Base-by-base conservation (phyloP, 2,329 filamentous ascomycete species). In the Sporothrix variecibatus region DNA sequence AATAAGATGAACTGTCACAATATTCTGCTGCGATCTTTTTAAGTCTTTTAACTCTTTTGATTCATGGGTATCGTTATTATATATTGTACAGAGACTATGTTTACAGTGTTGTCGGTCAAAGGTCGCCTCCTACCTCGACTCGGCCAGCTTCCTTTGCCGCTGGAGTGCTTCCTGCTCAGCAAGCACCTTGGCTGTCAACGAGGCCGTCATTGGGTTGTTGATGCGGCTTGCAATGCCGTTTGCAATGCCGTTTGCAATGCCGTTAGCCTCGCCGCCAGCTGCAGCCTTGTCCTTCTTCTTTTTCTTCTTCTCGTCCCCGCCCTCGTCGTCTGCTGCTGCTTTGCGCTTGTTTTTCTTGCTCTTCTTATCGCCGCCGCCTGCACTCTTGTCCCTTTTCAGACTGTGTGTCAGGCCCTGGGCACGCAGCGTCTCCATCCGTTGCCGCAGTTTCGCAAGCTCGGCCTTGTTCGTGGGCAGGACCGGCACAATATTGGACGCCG, bases 191-290 rank as follows among this genome's bases (percentile, higher is more conserved):
- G 93, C 93, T 0, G 95, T 97, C 60, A 99, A 83, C 3, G 91
- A 92, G 0, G 95, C 95, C 0, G 96, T 96, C 73, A 93, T 89
- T 0, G 93, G 86, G 78, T 98, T 97, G 81, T 97, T 97, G 82
- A 98, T 97, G 12, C 92, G 82, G 0, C 80, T 80, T 56, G 82
- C 80, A 0, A 77, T 73, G 67, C 77, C 76, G 3, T 72, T 77
- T n/a, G 77, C n/a, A n/a, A 98, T 97, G 12, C 92, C 82, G 0
- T 80, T 80, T 56, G 82, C 80, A 0, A 77, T 73, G 67, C 77
- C 76, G 3, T 72, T 77, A 20, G 77, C 80, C 2, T 75, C 76
- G 28, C 20, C 64, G 4, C 38, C 51, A 64, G 38, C 23, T 53
- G 38, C 17, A 31, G 67, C 11, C 43, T 49, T 71, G 17, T 70